Percentiles rank a stretch among this genome's conserved stretches.
phyloP scores from a whole-genome alignment of 257 asterid genomes.

The Anisodus tanguticus region DNA sequence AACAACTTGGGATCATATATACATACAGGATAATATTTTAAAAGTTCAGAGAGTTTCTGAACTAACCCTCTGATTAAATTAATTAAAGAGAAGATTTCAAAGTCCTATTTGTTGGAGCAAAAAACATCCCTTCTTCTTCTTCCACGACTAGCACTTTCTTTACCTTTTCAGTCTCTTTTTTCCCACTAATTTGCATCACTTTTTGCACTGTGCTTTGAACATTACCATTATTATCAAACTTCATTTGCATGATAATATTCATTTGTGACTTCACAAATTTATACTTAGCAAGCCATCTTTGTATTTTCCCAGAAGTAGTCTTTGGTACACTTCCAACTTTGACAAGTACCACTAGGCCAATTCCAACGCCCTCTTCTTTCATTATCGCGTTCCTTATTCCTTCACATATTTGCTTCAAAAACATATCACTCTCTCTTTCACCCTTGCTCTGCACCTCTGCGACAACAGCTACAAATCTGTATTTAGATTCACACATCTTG shows the following conservation, averaged over 20 bases:
- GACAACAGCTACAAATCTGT: constrained; percentile 40
- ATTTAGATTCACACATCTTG: constrained; percentile 26
- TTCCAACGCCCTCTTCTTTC: constrained; percentile 45
- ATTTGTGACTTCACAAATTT: constrained; percentile 45
- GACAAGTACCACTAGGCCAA: constrained; percentile 64
- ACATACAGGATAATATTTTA: neutral
- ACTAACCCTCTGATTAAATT: neutral
- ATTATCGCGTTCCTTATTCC: constrained; percentile 44
- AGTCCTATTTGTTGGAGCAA: constrained; percentile 37
- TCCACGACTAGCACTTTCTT: constrained; percentile 14
- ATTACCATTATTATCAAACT: constrained; percentile 39
- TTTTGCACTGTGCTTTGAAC: constrained; percentile 23
- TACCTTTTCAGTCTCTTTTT: constrained; percentile 16
- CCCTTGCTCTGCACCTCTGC: constrained; percentile 56
- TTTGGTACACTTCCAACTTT: constrained; percentile 64
- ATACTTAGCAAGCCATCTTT: constrained; percentile 68
- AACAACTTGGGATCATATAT: neutral
- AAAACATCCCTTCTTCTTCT: constrained; percentile 24
- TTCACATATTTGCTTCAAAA: constrained; percentile 49
- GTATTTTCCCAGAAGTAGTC: constrained; percentile 84
- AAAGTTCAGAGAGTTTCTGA: constrained; percentile 22
- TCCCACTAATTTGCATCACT: constrained; percentile 25
- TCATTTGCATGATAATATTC: constrained; percentile 49
- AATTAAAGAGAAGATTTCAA: constrained; percentile 48
- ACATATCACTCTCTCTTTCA: constrained; percentile 28